Percentiles rank a stretch among this genome's conserved stretches.
These are phyloP conservation scores for Coemansia sp. DNA, from an alignment of 192 early-diverging fungal species.

Conservation along the genomic window DNA sequence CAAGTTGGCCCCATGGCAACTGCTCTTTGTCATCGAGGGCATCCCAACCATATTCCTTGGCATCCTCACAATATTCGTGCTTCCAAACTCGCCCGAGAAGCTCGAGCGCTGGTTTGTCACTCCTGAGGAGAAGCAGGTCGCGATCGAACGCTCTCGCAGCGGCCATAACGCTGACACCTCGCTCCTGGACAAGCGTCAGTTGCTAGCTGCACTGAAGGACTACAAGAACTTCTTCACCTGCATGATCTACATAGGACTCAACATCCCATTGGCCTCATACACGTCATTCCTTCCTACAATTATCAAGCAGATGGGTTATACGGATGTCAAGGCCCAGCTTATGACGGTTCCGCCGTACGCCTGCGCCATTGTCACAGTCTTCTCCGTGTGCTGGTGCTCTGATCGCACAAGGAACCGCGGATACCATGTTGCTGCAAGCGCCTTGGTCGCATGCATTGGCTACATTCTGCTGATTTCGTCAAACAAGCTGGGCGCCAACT, in stretches of 20 bases:
- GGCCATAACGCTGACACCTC: slow-evolving; percentile 46
- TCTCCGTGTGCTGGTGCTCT: slow-evolving; percentile 51
- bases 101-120: slow-evolving; percentile 52
- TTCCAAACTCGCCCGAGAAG: slow-evolving; percentile 59
- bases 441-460: slow-evolving; percentile 33
- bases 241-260: slow-evolving; percentile 64
- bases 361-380: slow-evolving; percentile 39
- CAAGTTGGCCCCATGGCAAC: slow-evolving; percentile 64
- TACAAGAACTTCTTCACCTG: slow-evolving; percentile 58
- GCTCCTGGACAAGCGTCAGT: slow-evolving; percentile 46
- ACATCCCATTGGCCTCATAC: slow-evolving; percentile 65
- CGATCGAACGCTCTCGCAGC: slow-evolving; percentile 53
- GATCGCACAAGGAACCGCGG: slow-evolving; percentile 55
- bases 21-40: slow-evolving; percentile 73
- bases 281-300: slow-evolving; percentile 73
- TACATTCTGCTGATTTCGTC: slow-evolving; percentile 52
- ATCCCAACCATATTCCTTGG: slow-evolving; percentile 64
- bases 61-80: slow-evolving; percentile 52
- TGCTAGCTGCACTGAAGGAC: slow-evolving; percentile 53
- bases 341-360: slow-evolving; percentile 60
- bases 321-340: slow-evolving; percentile 51
- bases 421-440: slow-evolving; percentile 41
- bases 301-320: slow-evolving; percentile 66
- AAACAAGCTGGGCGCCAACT: slow-evolving; percentile 32
- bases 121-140: slow-evolving; percentile 56